Percentiles rank a stretch among this genome's conserved stretches.
phyloP scores from a whole-genome alignment of 1,139 yeast species.

The Magnusiomyces tetraspermus region DNA sequence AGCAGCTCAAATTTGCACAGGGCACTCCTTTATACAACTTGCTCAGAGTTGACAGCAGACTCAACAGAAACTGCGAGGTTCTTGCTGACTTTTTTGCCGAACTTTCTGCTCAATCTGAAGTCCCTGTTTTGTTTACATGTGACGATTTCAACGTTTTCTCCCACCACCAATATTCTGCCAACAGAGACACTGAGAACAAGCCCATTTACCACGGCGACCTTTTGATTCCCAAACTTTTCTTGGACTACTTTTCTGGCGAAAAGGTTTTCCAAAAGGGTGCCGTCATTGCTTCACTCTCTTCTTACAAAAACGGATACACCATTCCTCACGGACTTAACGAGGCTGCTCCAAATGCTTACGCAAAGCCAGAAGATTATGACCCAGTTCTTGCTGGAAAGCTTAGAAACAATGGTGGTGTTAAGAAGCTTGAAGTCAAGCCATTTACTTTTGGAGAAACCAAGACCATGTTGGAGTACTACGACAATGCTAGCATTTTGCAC shows the following conservation, averaged over 20 bases:
- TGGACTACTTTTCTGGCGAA: conserved; percentile 50
- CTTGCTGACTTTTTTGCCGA: conserved; percentile 51
- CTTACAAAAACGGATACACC: conserved; percentile 42
- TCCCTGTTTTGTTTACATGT: conserved; percentile 60
- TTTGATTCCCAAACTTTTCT: conserved; percentile 54
- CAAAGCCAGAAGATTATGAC: conserved; percentile 45
- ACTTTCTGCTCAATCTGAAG: conserved; percentile 37
- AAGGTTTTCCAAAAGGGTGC: conserved; percentile 49
- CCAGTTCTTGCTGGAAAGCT: conserved; percentile 40
- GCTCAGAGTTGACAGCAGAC: conserved; percentile 30
- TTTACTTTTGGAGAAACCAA: conserved; percentile 48
- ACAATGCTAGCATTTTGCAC: conserved; percentile 46
- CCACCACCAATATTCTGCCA: conserved; percentile 47
- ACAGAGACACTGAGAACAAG: conserved; percentile 49
- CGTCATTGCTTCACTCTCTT: conserved; percentile 53
- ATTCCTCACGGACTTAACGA: conserved; percentile 50
- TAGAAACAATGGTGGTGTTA: conserved; percentile 38
- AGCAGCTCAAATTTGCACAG: conserved; percentile 31
- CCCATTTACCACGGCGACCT: conserved; percentile 55
- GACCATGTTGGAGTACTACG: conserved; percentile 45
- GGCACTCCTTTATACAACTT: conserved; percentile 40
- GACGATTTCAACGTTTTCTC: conserved; percentile 68
- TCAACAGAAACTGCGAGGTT: conserved; percentile 34
- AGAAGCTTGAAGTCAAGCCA: conserved; percentile 41
- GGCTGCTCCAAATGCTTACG: conserved; percentile 49